Percentiles rank a stretch among this genome's conserved stretches.
Evolutionary conservation across 371 early-diverging fungal genomes (phyloP).

Genomic region (Actinomortierella wolfii): DNA sequence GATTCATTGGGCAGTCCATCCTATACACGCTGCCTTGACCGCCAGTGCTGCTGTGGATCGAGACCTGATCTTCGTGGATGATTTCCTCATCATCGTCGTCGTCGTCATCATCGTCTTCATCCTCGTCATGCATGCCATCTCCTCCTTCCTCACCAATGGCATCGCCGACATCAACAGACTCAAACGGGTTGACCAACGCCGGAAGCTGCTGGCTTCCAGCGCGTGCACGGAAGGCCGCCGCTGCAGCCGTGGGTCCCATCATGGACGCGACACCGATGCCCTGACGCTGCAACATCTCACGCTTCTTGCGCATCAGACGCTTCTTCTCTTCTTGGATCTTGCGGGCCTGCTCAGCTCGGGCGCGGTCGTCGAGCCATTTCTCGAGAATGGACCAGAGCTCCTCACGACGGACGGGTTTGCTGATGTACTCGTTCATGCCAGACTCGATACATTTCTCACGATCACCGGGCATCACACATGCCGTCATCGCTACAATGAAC

Average conservation of each 20-base stretch:
- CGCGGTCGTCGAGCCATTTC: conserved; percentile 36
- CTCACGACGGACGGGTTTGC: conserved; percentile 48
- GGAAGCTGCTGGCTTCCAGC: no score
- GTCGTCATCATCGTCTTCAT: conserved; percentile 20
- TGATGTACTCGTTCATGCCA: conserved; percentile 51
- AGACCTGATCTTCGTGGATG: not conserved
- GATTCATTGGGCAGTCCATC: not conserved
- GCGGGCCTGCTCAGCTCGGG: conserved; percentile 10
- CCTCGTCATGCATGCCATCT: conserved; percentile 10
- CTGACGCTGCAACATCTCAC: conserved; percentile 26
- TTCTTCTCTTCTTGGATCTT: conserved; percentile 14
- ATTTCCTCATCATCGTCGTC: conserved; percentile 24
- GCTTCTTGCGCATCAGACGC: conserved; percentile 17
- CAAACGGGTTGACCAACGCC: no score
- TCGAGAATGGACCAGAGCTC: conserved; percentile 36
- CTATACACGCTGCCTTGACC: not conserved
- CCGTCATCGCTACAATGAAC: conserved; percentile 50
- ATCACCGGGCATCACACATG: conserved; percentile 48
- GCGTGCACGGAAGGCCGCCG: not conserved
- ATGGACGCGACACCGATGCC: conserved; percentile 29
- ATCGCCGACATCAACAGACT: not conserved
- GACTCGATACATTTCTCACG: conserved; percentile 45
- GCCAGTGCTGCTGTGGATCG: not conserved
- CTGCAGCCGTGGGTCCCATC: not conserved
- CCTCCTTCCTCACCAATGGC: not conserved